Percentiles rank a stretch among this genome's conserved stretches.
phyloP scores from a whole-genome alignment of 108 stramenopile species.

The Craspedostauros australis region DNA sequence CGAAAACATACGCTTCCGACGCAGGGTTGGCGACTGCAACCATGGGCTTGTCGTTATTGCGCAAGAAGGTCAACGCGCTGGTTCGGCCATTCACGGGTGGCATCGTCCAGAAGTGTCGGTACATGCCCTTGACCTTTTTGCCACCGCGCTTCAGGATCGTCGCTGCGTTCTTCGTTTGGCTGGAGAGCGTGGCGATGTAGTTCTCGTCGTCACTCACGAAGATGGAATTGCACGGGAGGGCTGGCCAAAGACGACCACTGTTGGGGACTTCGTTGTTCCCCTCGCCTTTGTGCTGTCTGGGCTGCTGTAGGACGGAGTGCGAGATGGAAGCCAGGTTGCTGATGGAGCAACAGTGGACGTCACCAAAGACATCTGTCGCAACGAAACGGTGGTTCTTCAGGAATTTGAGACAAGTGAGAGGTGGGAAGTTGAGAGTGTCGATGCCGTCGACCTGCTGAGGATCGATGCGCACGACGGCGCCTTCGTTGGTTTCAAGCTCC shows the following conservation, averaged over 20 bases:
- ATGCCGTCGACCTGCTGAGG: too few species aligned
- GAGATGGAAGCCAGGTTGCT: too few species aligned
- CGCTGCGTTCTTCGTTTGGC: not conserved
- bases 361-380: too few species aligned
- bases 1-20: constrained; percentile 60
- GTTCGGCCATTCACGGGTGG: constrained; percentile 50
- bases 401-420: too few species aligned
- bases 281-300: too few species aligned
- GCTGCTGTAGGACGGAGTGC: too few species aligned
- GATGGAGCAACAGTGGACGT: too few species aligned
- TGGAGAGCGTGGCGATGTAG: constrained; percentile 39
- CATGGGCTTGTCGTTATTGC: constrained; percentile 21
- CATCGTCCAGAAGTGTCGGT: constrained; percentile 67
- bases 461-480: too few species aligned
- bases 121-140: constrained; percentile 6
- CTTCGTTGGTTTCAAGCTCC: too few species aligned
- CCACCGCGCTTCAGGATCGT: not conserved
- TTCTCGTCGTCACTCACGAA: constrained; percentile 36
- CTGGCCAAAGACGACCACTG: constrained; percentile 1
- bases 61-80: constrained; percentile 52
- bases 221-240: not conserved
- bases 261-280: too few species aligned
- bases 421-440: too few species aligned
- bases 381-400: too few species aligned
- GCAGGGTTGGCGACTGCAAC: constrained; percentile 66